These are phyloP conservation scores for Leucocoprinus sp. DNA, from an alignment of 768 basidiomycete genomes.

Conservation along the genomic window DNA sequence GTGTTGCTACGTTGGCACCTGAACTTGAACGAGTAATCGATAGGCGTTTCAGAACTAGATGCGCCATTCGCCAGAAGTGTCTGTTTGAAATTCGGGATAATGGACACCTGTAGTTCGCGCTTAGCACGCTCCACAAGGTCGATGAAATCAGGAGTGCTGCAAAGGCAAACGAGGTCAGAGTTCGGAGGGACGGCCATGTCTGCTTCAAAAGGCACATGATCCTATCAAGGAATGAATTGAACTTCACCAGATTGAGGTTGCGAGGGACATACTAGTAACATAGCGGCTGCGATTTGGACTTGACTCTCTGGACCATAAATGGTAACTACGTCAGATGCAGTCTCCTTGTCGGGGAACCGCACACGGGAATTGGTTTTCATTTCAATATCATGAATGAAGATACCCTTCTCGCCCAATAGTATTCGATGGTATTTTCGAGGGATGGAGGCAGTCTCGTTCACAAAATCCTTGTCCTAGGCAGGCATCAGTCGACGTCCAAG, in stretches of 20 bases:
- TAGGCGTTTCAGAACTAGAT: conserved; percentile 43
- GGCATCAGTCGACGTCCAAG: conserved; percentile 4
- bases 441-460: conserved; percentile 87
- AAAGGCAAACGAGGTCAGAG: conserved; percentile 68
- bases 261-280: conserved; percentile 69
- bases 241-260: not conserved
- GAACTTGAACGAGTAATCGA: conserved; percentile 91
- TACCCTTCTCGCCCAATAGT: conserved; percentile 89
- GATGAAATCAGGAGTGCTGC: conserved; percentile 72
- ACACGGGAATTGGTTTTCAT: conserved; percentile 91
- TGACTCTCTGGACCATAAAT: conserved; percentile 97
- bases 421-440: conserved; percentile 94
- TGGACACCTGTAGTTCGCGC: conserved; percentile 87
- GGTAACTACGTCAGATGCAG: conserved; percentile 89
- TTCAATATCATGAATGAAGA: conserved; percentile 97
- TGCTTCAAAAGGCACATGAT: conserved; percentile 94
- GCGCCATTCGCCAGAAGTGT: conserved; percentile 36
- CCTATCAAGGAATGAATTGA: conserved; percentile 35
- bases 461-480: conserved; percentile 89
- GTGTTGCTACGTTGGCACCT: conserved; percentile 91
- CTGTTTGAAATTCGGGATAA: conserved; percentile 72
- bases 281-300: conserved; percentile 92
- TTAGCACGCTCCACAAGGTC: conserved; percentile 87
- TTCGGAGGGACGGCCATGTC: conserved; percentile 87
- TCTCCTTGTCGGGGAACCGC: conserved; percentile 88